A percentile compares a stretch with the other conserved stretches of the same genome.
Evolutionary conservation across 805 yeast genomes (phyloP).

Genomic region (Torulaspora indica): DNA sequence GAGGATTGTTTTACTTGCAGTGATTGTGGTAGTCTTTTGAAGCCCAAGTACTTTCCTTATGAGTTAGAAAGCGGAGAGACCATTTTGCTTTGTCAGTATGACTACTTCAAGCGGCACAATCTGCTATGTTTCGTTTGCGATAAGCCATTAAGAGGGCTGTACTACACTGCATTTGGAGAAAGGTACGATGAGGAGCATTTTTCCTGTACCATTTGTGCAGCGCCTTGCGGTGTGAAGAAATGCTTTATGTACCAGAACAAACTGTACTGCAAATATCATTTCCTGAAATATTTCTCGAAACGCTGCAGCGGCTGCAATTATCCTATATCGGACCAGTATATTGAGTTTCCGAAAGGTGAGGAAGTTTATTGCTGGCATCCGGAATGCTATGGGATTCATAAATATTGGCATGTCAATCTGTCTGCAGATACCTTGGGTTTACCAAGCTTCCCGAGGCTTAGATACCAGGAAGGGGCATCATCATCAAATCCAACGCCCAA

Average conservation of each 20-base stretch:
- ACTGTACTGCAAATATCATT: conserved; percentile 88
- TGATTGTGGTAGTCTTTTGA: conserved; percentile 77
- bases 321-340: conserved; percentile 90
- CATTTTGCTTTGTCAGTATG: conserved; percentile 81
- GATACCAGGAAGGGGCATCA: conserved; percentile 20
- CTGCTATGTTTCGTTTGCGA: conserved; percentile 85
- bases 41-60: conserved; percentile 83
- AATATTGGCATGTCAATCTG: conserved; percentile 88
- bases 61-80: conserved; percentile 45
- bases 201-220: conserved; percentile 80
- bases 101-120: conserved; percentile 80
- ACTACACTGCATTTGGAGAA: conserved; percentile 87
- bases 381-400: conserved; percentile 96
- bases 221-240: conserved; percentile 84
- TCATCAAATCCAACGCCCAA: conserved; percentile 40
- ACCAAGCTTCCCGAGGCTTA: conserved; percentile 30
- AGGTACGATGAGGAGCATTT: conserved; percentile 95
- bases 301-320: conserved; percentile 91
- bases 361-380: conserved; percentile 97
- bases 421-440: conserved; percentile 56
- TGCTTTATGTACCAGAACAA: conserved; percentile 82
- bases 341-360: conserved; percentile 87
- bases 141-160: conserved; percentile 82
- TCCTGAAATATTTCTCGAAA: conserved; percentile 77
- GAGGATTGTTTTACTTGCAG: conserved; percentile 82